A percentile compares a stretch with the other conserved stretches of the same genome.
Conservation (phyloP, 192 early-diverging fungal species). For the Coemansia sp. region DNA sequence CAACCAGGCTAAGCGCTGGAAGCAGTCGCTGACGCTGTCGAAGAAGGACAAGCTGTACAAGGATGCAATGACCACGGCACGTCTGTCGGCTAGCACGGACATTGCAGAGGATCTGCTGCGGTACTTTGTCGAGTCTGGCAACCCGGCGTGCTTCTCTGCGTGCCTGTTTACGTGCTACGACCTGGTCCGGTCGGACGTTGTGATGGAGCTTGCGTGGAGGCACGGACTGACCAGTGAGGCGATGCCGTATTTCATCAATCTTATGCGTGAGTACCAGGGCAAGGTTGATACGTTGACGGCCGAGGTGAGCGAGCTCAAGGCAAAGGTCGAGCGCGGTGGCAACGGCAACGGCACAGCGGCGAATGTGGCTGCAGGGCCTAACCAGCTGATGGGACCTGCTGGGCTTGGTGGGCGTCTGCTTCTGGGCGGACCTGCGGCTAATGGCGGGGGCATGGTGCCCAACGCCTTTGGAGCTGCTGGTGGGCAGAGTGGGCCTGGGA, state of each 20-base stretch:
- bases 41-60: slow-evolving; percentile 98
- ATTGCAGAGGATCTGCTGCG: slow-evolving; percentile 92
- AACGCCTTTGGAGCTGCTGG: slow-evolving; percentile 24
- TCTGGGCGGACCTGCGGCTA: slow-evolving; percentile 50
- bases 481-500: slow-evolving; percentile 11
- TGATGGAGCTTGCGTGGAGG: slow-evolving; percentile 92
- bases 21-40: slow-evolving; percentile 89
- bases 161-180: slow-evolving; percentile 95
- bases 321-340: slow-evolving; percentile 53
- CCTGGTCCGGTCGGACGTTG: slow-evolving; percentile 86
- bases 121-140: slow-evolving; percentile 91
- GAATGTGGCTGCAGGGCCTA: slow-evolving; percentile 24
- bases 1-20: slow-evolving; percentile 96
- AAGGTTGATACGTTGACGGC: slow-evolving; percentile 72
- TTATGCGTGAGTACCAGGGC: slow-evolving; percentile 77
- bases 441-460: slow-evolving; percentile 9
- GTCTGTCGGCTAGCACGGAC: slow-evolving; percentile 81
- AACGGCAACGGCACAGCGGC: slow-evolving; percentile 20
- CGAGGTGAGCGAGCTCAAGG: slow-evolving; percentile 58
- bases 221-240: slow-evolving; percentile 88
- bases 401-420: slow-evolving; percentile 74
- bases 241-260: slow-evolving; percentile 97
- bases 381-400: slow-evolving; percentile 62
- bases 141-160: slow-evolving; percentile 93
- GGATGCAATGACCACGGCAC: slow-evolving; percentile 98